Percentiles rank a stretch among this genome's conserved stretches.
Evolutionary conservation across 345 rosid genomes (phyloP).

Genomic region (Aethionema arabicum): DNA sequence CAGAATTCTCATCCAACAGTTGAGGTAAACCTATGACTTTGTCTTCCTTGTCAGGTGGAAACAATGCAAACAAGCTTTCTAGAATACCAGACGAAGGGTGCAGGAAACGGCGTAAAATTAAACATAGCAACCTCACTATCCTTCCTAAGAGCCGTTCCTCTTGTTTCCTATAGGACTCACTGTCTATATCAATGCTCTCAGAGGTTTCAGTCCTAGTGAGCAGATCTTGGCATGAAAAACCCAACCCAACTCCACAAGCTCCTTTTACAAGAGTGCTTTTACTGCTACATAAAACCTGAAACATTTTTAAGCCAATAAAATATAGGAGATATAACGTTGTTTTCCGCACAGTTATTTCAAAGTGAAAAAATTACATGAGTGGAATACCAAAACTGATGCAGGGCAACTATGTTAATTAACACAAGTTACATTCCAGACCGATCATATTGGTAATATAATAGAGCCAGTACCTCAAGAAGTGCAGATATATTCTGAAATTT

Average conservation of each 20-base stretch:
- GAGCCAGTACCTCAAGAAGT: slow-evolving; percentile 66
- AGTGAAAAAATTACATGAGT: not conserved
- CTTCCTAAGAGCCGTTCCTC: slow-evolving; percentile 64
- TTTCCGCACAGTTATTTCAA: slow-evolving; percentile 10
- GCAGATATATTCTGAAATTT: slow-evolving; percentile 67
- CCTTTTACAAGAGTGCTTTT: slow-evolving; percentile 87
- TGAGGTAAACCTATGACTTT: slow-evolving; percentile 39
- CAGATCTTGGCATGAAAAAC: slow-evolving; percentile 80
- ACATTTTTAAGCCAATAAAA: slow-evolving; percentile 27
- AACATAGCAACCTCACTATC: slow-evolving; percentile 54
- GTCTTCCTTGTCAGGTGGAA: slow-evolving; percentile 42
- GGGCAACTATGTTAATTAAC: not conserved
- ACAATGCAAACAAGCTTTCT: slow-evolving; percentile 45
- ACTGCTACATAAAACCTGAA: slow-evolving; percentile 77
- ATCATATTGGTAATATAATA: not conserved
- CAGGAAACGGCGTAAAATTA: slow-evolving; percentile 45
- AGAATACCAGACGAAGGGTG: slow-evolving; percentile 49
- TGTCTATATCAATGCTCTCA: slow-evolving; percentile 45
- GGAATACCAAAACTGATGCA: slow-evolving; percentile 15
- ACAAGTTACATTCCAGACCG: not conserved
- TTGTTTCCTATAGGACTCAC: slow-evolving; percentile 51
- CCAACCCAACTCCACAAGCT: slow-evolving; percentile 91
- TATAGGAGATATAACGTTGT: not conserved
- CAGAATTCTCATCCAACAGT: slow-evolving; percentile 43
- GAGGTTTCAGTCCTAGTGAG: slow-evolving; percentile 52